Conservation (phyloP, 2,329 filamentous ascomycete genomes). For the Domatiomyces catenatus region DNA sequence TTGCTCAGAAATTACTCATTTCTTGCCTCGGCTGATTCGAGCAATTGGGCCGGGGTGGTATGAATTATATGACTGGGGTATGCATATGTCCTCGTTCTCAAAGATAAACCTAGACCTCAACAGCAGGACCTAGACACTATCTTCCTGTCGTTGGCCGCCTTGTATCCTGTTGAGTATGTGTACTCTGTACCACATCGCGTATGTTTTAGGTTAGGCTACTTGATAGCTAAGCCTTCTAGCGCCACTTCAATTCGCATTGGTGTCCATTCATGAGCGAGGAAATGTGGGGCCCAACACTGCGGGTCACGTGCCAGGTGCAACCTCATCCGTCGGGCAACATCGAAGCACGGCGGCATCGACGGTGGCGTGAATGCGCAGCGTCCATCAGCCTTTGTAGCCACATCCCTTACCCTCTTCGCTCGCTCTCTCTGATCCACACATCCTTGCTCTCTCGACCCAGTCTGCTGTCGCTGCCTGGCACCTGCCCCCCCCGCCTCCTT, state of each 20-base stretch:
- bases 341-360: not conserved
- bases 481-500: too few species aligned
- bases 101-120: too few species aligned
- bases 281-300: not conserved
- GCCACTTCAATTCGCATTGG: not conserved
- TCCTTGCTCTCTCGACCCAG: not conserved
- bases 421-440: not conserved
- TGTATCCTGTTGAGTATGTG: too few species aligned
- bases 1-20: too few species aligned
- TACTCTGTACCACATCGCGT: too few species aligned
- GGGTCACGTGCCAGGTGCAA: not conserved
- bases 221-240: not conserved
- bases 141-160: too few species aligned
- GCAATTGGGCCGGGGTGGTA: too few species aligned
- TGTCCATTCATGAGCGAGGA: not conserved
- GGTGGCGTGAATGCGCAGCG: not conserved
- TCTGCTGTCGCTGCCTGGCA: not conserved
- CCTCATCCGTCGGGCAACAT: not conserved
- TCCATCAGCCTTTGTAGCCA: not conserved
- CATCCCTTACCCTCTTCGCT: not conserved
- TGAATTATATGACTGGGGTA: too few species aligned
- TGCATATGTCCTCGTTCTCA: too few species aligned
- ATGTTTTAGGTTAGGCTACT: not conserved
- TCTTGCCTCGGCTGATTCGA: too few species aligned
- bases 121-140: too few species aligned